Evolutionary conservation across 2,329 filamentous ascomycete species (phyloP), one percentile per base, ranked within the genome.

Genomic region (Aspergillus fumigatiaffinis): DNA sequence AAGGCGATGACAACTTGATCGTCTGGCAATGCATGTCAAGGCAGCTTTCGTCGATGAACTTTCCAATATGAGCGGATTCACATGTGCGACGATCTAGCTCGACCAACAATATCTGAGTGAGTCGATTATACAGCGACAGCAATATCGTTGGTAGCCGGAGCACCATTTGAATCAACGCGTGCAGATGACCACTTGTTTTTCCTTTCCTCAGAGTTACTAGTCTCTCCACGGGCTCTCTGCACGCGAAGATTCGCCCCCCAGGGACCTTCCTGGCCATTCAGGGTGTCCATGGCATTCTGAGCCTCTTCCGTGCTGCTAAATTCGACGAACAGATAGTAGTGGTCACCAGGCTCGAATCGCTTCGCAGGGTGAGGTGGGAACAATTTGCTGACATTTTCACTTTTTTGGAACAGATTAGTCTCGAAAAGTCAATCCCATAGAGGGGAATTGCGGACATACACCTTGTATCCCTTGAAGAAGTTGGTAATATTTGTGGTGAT

Each of bases 241-340:
- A 79, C 74, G 7, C 72, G 69, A 44, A 79, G 60, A 10, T 65
- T 66, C 35, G 67, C 66, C 23, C 75, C 75, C 76, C 76, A 78
- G 4, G 74, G 72, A 3, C 74, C 73, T 50, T 71, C 66, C 51
- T 68, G 64, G 3, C 76, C 75, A 47, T 75, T 72, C 47, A 84
- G 58, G 1, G 72, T 72, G 7, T 76, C 66, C 57, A 83, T 76
- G 23, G 84, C 85, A 9, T 71, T 71, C 35, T 79, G 70, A 0
- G 83, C 84, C 60, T 87, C 81, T 53, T 84, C 79, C 0, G 73
- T 68, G 5, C 78, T 82, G 50, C 74, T 76, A 55, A 88, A 80
- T 64, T 88, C 85, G n/a, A 88, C 83, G 58, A 88, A 88, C 63
- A 84, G 84, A 70, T 85, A 88, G 71, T 87, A 82, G 66, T 85